These are phyloP conservation scores for Prunus persica DNA, from an alignment of 306 rosid species.

Conservation along the genomic window DNA sequence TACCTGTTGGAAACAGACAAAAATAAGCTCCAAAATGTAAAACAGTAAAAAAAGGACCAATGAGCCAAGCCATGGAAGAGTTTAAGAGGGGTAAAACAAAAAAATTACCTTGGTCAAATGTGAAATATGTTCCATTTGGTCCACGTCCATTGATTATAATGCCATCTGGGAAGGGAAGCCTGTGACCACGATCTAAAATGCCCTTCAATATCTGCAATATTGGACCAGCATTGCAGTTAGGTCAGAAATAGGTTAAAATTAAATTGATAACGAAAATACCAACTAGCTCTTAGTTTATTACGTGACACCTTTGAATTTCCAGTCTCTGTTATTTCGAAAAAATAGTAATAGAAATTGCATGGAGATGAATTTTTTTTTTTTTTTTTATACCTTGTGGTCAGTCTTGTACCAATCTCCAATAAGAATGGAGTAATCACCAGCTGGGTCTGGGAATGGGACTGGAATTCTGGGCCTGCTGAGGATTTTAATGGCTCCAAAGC, in stretches of 20 bases:
- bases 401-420: conserved; percentile 88
- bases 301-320: no score
- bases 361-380: no score
- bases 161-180: conserved; percentile 67
- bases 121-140: conserved; percentile 47
- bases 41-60: not conserved
- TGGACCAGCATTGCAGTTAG: not conserved
- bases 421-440: conserved; percentile 61
- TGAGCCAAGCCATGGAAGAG: not conserved
- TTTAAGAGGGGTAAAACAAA: not conserved
- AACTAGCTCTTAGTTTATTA: not conserved
- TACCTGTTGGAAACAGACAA: conserved; percentile 38
- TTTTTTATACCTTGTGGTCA: conserved; percentile 52
- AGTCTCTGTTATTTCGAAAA: no score
- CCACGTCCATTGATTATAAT: conserved; percentile 79
- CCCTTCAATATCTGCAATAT: conserved; percentile 50
- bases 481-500: conserved; percentile 68
- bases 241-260: not conserved
- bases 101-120: conserved; percentile 63
- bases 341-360: no score
- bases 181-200: conserved; percentile 66
- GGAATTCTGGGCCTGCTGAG: conserved; percentile 89
- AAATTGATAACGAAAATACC: not conserved
- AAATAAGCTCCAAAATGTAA: not conserved
- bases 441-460: conserved; percentile 86